phyloP scores from a whole-genome alignment of 371 early-diverging fungal species.

The Mucor plumbeus region DNA sequence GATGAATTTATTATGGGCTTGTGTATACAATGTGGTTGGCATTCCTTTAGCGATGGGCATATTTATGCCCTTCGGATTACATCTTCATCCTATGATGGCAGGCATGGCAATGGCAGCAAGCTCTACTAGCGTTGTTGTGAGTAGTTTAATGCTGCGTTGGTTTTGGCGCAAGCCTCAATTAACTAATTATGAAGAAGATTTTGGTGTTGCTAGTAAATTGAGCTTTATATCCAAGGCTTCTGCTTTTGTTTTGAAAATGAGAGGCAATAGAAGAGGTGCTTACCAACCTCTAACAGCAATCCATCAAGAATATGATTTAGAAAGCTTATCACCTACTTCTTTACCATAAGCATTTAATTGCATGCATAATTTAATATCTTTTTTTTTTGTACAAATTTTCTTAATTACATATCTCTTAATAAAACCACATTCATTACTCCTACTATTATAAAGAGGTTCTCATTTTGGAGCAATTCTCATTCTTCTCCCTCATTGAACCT shows the following conservation, averaged over 20 bases:
- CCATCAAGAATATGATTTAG: constrained; percentile 18
- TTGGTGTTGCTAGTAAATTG: not conserved
- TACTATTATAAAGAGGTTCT: no score
- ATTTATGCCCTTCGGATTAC: constrained; percentile 81
- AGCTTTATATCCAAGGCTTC: not conserved
- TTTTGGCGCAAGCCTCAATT: constrained; percentile 62
- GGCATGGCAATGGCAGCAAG: constrained; percentile 95
- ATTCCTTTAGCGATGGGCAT: constrained; percentile 96
- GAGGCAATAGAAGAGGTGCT: constrained; percentile 11
- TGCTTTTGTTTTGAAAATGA: not conserved
- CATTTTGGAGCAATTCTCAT: no score
- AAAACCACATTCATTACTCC: no score
- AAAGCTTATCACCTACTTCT: constrained; percentile 7
- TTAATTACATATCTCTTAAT: no score
- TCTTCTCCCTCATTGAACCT: no score
- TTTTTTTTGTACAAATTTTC: no score
- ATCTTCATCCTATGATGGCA: constrained; percentile 90
- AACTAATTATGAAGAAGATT: not conserved
- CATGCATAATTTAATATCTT: no score
- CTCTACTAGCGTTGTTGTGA: constrained; percentile 89
- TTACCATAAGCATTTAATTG: no score
- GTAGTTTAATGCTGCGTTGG: constrained; percentile 82
- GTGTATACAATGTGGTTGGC: constrained; percentile 86
- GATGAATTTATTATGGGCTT: constrained; percentile 89
- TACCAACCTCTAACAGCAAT: constrained; percentile 18